Percentiles rank a stretch among this genome's conserved stretches.
Evolutionary conservation across 208 protist species (phyloP).

Genomic region (Leishmania arabica): DNA sequence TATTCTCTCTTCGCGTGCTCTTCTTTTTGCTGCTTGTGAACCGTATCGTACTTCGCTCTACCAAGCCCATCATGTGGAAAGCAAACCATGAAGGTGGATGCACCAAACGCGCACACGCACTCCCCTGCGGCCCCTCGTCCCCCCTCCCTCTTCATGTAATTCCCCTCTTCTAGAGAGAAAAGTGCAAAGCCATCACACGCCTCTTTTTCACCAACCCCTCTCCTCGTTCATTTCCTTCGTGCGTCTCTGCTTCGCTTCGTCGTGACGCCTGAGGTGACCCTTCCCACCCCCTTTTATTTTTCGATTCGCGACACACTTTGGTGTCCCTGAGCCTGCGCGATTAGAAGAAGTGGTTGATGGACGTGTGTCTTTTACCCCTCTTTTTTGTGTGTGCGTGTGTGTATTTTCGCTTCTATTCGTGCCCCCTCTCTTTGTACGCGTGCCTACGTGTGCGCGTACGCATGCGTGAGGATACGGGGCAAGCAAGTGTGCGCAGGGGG

Average conservation of each 20-base stretch:
- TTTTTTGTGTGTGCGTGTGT: too few relatives aligned
- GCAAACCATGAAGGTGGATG: neutral
- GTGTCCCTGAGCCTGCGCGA: neutral
- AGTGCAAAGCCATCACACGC: neutral
- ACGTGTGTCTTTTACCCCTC: neutral
- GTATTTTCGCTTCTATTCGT: neutral
- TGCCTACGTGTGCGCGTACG: neutral
- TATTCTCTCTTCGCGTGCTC: neutral
- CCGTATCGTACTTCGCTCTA: neutral
- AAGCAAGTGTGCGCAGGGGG: neutral
- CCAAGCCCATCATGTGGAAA: neutral
- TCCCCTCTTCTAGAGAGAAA: neutral
- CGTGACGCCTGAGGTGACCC: neutral
- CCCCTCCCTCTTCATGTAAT: neutral
- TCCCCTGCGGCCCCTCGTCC: neutral
- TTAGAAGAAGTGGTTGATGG: neutral
- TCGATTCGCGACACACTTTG: neutral
- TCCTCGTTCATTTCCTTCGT: neutral
- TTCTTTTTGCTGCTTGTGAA: neutral
- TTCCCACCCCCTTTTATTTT: neutral
- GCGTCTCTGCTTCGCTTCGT: neutral
- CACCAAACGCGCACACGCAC: neutral
- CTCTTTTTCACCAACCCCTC: neutral
- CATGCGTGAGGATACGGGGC: neutral
- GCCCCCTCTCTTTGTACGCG: neutral